Conservation (phyloP, 352 stramenopile species). For the Phytophthora nicotianae region DNA sequence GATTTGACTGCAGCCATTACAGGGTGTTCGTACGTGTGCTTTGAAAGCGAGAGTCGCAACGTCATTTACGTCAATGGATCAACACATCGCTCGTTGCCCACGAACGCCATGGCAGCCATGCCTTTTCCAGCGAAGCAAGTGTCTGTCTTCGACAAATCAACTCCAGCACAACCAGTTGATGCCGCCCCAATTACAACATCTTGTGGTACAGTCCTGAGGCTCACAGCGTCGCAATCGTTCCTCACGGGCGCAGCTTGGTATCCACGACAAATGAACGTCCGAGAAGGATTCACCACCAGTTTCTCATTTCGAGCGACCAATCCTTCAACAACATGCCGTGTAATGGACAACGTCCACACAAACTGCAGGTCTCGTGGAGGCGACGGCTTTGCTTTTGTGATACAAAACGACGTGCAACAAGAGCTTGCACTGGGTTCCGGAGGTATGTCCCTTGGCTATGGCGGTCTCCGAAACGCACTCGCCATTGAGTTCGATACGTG, state of each 20-base stretch:
- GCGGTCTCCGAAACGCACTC: conserved; percentile 82
- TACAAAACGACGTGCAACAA: conserved; percentile 77
- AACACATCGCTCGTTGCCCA: conserved; percentile 43
- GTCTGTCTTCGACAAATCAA: conserved; percentile 24
- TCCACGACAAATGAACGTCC: conserved; percentile 85
- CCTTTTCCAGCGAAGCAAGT: conserved; percentile 58
- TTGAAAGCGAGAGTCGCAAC: conserved; percentile 45
- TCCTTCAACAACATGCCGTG: conserved; percentile 81
- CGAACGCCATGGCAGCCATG: conserved; percentile 44
- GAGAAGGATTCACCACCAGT: conserved; percentile 90
- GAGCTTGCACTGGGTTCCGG: conserved; percentile 64
- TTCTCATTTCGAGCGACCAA: conserved; percentile 89
- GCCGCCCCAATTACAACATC: conserved; percentile 42
- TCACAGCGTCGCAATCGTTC: conserved; percentile 79
- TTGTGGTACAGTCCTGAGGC: conserved; percentile 77
- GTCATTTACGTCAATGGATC: conserved; percentile 44
- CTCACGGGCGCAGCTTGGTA: conserved; percentile 92
- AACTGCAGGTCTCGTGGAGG: conserved; percentile 77
- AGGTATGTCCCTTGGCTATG: conserved; percentile 88
- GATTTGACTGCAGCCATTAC: conserved; percentile 21
- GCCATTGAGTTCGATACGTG: conserved; percentile 94
- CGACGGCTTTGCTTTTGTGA: conserved; percentile 83
- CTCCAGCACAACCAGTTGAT: conserved; percentile 5
- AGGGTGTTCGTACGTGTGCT: conserved; percentile 47
- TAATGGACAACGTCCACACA: conserved; percentile 90